Percentiles rank a stretch among this genome's conserved stretches.
Evolutionary conservation across 2,329 filamentous ascomycete genomes (phyloP).

Genomic region (Sporothrix mexicana): DNA sequence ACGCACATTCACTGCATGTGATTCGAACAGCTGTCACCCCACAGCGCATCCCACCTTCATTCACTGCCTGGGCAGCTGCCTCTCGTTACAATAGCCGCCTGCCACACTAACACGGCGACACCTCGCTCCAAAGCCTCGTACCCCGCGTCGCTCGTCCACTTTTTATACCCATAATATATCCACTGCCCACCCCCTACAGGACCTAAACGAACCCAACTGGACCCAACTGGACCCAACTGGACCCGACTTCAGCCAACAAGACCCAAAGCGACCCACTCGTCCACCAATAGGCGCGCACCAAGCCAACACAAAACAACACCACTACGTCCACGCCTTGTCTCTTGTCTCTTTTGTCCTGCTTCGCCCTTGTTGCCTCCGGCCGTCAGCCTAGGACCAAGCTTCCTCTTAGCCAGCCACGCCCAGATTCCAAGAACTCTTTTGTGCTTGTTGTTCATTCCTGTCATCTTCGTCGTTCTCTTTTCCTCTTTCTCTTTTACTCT

Average conservation of each 20-base stretch:
- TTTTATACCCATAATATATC: constrained; percentile 15
- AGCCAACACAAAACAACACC: constrained; percentile 23
- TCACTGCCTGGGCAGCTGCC: constrained; percentile 18
- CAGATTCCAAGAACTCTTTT: constrained; percentile 5
- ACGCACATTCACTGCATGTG: background rate
- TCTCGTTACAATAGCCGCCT: constrained; percentile 4
- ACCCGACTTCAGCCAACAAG: background rate
- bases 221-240: background rate
- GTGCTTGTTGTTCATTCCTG: constrained; percentile 14
- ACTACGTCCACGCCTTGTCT: background rate
- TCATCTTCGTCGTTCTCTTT: background rate
- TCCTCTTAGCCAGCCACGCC: constrained; percentile 1
- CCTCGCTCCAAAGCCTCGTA: constrained; percentile 27
- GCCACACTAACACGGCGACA: constrained; percentile 19
- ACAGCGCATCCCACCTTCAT: background rate
- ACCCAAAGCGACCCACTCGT: background rate
- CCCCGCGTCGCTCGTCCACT: constrained; percentile 26
- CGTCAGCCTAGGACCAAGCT: background rate
- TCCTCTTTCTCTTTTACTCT: constrained; percentile 7
- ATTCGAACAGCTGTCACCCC: background rate
- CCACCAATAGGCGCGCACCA: constrained; percentile 29
- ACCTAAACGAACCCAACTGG: background rate
- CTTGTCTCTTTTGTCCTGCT: too few relatives aligned
- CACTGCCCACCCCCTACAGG: constrained; percentile 13
- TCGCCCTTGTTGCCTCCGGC: background rate